Evolutionary conservation across 176 grass and related monocot species (phyloP).

Genomic region (Avena atlantica): DNA sequence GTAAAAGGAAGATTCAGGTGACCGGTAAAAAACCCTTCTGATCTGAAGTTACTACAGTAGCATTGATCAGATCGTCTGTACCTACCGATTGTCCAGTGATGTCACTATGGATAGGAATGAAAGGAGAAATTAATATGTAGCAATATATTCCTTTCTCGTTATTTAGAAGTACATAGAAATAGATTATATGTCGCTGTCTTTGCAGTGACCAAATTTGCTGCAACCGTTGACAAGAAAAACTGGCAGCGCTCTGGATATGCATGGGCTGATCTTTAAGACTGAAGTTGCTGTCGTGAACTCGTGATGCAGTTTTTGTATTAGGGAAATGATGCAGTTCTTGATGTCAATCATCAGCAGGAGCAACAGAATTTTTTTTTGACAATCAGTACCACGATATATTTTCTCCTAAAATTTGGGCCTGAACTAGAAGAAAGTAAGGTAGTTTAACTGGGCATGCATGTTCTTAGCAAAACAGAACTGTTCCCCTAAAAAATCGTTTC

Average conservation of each 20-base stretch:
- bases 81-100: background rate
- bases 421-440: too few species aligned
- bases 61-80: background rate
- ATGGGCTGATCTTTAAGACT: background rate
- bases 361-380: too few species aligned
- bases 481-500: too few species aligned
- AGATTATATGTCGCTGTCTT: background rate
- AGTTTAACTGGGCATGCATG: too few species aligned
- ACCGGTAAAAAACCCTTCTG: conserved; percentile 39
- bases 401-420: too few species aligned
- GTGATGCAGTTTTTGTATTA: background rate
- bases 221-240: background rate
- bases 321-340: background rate
- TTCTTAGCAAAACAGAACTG: too few species aligned
- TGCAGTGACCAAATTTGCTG: conserved; percentile 38
- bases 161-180: background rate
- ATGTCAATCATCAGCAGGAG: too few species aligned
- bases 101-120: background rate
- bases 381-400: too few species aligned
- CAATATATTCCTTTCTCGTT: background rate
- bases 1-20: conserved; percentile 28
- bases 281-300: background rate
- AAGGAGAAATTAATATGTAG: background rate
- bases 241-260: conserved; percentile 22
- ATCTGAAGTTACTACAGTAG: background rate